Evolutionary conservation across 225 moss, liverwort and hornwort genomes (phyloP), one percentile per base, ranked within the genome.

Genomic region (Marchantia polymorpha): DNA sequence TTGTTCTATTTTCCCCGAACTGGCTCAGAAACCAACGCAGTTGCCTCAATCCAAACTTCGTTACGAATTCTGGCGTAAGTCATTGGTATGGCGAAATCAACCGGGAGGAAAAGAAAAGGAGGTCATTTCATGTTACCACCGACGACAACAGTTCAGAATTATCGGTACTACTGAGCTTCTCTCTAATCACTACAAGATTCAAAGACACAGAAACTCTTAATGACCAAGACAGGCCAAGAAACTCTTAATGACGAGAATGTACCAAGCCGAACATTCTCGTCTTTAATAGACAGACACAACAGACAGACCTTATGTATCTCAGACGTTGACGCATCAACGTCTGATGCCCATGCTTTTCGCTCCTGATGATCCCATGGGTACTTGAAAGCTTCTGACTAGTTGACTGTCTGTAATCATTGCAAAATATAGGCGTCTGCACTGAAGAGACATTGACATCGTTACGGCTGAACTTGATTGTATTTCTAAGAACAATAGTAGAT

Each of bases 281-380:
- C n/a, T n/a, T n/a, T n/a, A n/a, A n/a, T n/a, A n/a, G n/a, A n/a
- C n/a, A n/a, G n/a, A n/a, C n/a, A n/a, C n/a, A n/a, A n/a, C n/a
- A n/a, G n/a, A n/a, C n/a, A n/a, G n/a, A n/a, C n/a, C n/a, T n/a
- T n/a, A n/a, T n/a, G n/a, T n/a, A n/a, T n/a, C n/a, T n/a, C n/a
- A n/a, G n/a, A n/a, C n/a, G n/a, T n/a, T n/a, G n/a, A n/a, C n/a
- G n/a, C n/a, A n/a, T n/a, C n/a, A n/a, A n/a, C n/a, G n/a, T n/a
- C n/a, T n/a, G 89, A 86, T 83, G 91, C 93, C 97, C 97, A 99
- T 70, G 55, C 64, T 85, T 87, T 93, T 30, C 97, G 89, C 63
- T 83, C 90, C 83, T 90, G 90, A 71, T 86, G 90, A 79, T 89
- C 88, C 97, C 97, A 99, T 17, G 87, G 85, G 74, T 89, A 86